Base-by-base conservation (phyloP, 2,329 filamentous ascomycete genomes). In the Talaromyces atroroseus region DNA sequence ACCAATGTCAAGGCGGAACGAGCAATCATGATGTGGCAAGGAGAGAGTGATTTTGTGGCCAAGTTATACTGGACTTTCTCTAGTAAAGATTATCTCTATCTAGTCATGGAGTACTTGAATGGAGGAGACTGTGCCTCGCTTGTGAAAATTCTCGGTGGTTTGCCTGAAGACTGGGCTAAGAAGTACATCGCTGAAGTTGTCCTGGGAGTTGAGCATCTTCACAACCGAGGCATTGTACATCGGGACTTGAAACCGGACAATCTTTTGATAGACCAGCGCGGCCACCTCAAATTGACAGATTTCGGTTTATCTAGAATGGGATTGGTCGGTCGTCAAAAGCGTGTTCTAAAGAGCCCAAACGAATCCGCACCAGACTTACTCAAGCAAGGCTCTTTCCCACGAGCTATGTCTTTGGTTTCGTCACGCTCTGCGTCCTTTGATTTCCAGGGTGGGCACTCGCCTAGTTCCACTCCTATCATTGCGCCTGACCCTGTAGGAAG, bases 21-120 rank as follows among this genome's bases (percentile, higher is more conserved):
- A 63, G 95, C 95, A 21, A 99, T 99, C 69, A 97, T 99, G 94
- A 99, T 99, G 94, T 97, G 94, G 90, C 94, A 99, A 75, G 94
- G 94, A 21, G 91, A 97, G 72, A 99, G 95, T 71, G 94, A 99
- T 59, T 99, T 99, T 70, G 94, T 99, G 57, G 94, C 94, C 24
- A 99, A 99, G 76, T 81, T 99, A 12, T 99, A 97, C 76, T 99
- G 95, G 95, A 99, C 94, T 0, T 99, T 99, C 68, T 96, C 94
- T 3, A 99, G 92, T 80, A 99, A 99, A 69, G 94, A 99, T 68
- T 99, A 96, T 68, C 84, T 99, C 23, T 99, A 97, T 69, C 80
- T 99, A 58, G 94, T 99, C 23, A 99, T 99, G 94, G 94, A 99
- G 69, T 99, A 99, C 73, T 80, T 99, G 57, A 99, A 97, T 64